Percentiles rank a stretch among this genome's conserved stretches.
Conservation (phyloP, 352 stramenopile species). For the Chrysophaeum taylorii region DNA sequence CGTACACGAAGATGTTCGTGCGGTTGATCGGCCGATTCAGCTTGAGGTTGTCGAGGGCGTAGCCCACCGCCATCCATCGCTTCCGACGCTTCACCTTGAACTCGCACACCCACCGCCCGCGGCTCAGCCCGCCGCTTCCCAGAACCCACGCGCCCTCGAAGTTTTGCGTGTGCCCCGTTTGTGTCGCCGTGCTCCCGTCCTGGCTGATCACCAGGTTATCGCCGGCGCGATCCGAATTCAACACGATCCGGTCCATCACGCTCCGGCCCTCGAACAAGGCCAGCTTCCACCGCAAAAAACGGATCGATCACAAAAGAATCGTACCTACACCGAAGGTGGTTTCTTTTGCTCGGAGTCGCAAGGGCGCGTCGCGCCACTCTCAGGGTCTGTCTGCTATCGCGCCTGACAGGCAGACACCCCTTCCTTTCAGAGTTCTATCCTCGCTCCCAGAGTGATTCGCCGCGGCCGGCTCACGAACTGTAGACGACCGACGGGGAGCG, state of each 20-base stretch:
- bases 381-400: too few relatives aligned
- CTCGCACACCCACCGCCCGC: not conserved
- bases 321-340: too few relatives aligned
- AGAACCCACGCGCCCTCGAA: not conserved
- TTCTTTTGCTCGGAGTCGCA: too few relatives aligned
- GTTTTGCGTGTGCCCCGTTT: not conserved
- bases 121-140: not conserved
- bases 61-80: not conserved
- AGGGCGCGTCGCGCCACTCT: too few relatives aligned
- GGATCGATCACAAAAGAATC: too few relatives aligned
- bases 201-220: not conserved
- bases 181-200: not conserved
- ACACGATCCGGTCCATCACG: not conserved
- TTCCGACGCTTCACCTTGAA: not conserved
- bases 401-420: too few relatives aligned
- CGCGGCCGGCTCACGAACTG: too few relatives aligned
- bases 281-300: too few relatives aligned
- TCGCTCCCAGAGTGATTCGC: too few relatives aligned
- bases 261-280: too few relatives aligned
- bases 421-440: too few relatives aligned
- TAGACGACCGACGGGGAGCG: too few relatives aligned
- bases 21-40: constrained; percentile 3
- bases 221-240: not conserved
- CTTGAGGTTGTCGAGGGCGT: not conserved
- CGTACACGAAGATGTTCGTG: not conserved